Evolutionary conservation across 352 stramenopile genomes (phyloP).

Genomic region (Thraustochytrium striatum): DNA sequence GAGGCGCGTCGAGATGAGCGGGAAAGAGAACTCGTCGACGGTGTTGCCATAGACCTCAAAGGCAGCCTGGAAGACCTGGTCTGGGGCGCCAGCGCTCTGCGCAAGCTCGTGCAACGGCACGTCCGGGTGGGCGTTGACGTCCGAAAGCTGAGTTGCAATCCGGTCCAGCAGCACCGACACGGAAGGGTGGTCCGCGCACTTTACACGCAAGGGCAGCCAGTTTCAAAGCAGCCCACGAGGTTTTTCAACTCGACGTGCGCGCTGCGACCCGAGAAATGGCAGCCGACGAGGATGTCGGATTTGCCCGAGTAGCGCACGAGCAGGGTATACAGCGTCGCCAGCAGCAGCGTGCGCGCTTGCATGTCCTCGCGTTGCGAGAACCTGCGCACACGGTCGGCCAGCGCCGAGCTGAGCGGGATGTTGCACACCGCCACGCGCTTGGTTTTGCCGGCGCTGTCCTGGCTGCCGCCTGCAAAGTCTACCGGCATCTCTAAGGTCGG

Average conservation of each 20-base stretch:
- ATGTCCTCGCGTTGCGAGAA: conserved; percentile 7
- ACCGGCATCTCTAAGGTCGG: conserved; percentile 18
- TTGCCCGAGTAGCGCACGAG: conserved; percentile 1
- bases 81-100: background rate
- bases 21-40: conserved; percentile 11
- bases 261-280: conserved; percentile 6
- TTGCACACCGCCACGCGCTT: background rate
- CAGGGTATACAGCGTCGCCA: background rate
- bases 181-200: conserved; percentile 29
- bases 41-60: conserved; percentile 39
- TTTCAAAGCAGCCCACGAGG: conserved; percentile 26
- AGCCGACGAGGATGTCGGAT: conserved; percentile 21
- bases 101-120: background rate
- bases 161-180: conserved; percentile 1
- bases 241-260: conserved; percentile 37
- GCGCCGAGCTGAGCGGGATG: background rate
- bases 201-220: conserved; percentile 9
- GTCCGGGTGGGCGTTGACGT: conserved; percentile 16
- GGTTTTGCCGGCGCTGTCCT: background rate
- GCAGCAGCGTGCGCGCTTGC: background rate
- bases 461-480: background rate
- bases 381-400: background rate
- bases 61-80: conserved; percentile 21
- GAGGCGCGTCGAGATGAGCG: conserved; percentile 27
- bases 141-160: background rate